Evolutionary conservation across 768 basidiomycete species (phyloP).

Genomic region (Trichaptum fuscoviolaceum): DNA sequence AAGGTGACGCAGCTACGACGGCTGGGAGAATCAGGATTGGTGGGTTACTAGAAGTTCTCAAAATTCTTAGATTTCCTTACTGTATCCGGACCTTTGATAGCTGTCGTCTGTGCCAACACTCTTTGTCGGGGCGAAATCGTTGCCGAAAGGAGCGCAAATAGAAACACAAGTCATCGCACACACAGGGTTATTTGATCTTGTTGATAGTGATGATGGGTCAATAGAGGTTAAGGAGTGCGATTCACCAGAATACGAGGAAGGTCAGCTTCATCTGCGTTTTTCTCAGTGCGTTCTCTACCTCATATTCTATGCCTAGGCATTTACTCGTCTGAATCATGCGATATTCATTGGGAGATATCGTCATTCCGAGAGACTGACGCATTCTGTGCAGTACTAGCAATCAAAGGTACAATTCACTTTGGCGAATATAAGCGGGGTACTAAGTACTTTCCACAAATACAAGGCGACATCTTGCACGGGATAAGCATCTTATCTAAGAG

Average conservation of each 20-base stretch:
- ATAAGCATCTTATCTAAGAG: not conserved
- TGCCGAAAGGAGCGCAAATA: slow-evolving; percentile 67
- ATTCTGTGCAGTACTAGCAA: not conserved
- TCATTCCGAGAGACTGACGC: slow-evolving; percentile 1
- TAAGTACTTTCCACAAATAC: not conserved
- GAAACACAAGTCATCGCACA: slow-evolving; percentile 77
- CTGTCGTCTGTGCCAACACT: slow-evolving; percentile 34
- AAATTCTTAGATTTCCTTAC: not conserved
- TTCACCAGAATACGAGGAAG: slow-evolving; percentile 4
- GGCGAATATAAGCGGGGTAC: not conserved
- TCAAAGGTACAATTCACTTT: not conserved
- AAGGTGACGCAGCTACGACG: not conserved
- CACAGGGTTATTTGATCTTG: slow-evolving; percentile 50
- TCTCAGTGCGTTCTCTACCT: not conserved
- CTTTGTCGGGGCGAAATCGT: slow-evolving; percentile 53
- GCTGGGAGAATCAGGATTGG: not conserved
- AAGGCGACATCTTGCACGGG: not conserved
- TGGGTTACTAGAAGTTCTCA: not conserved
- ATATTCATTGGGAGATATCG: not conserved
- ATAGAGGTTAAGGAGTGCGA: slow-evolving; percentile 14
- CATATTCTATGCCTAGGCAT: not conserved
- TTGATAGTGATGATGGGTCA: slow-evolving; percentile 48
- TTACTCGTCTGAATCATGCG: not conserved
- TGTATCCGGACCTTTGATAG: not conserved
- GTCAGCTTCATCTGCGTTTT: not conserved